Conservation (phyloP, 495 filamentous ascomycete genomes). For the Penicillium longicatenatum region DNA sequence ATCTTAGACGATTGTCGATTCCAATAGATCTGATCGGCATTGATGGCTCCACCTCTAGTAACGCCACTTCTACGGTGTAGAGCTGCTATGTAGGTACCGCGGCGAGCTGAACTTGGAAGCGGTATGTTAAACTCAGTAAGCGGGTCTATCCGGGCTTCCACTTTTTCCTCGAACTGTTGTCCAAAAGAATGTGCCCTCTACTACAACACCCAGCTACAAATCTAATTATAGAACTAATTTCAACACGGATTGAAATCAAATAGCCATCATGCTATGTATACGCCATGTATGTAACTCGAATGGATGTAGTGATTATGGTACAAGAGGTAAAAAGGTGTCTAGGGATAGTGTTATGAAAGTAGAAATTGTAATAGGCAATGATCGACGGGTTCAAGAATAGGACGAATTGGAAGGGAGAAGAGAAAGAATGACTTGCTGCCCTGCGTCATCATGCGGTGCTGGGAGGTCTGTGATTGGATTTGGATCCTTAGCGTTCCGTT, state of each 20-base stretch:
- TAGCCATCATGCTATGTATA: conserved; percentile 26
- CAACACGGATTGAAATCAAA: conserved; percentile 1
- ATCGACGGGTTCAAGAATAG: conserved; percentile 9
- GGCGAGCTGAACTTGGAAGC: no score
- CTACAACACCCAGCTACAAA: no score
- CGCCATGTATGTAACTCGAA: conserved; percentile 20
- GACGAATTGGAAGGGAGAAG: not conserved
- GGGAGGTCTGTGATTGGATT: not conserved
- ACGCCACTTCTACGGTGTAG: no score
- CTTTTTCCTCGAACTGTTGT: not conserved
- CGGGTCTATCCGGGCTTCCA: no score
- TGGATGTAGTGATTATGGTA: conserved; percentile 22
- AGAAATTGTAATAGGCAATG: conserved; percentile 1
- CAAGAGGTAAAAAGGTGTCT: conserved; percentile 16
- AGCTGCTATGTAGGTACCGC: no score
- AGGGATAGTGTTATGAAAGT: conserved; percentile 10
- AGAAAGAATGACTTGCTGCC: not conserved
- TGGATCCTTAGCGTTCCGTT: conserved; percentile 5
- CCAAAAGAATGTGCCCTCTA: no score
- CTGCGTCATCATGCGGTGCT: conserved; percentile 3
- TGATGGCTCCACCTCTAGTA: no score
- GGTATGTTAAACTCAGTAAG: no score
- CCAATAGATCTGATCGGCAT: no score
- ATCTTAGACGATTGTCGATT: no score
- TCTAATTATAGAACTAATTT: not conserved